phyloP scores from a whole-genome alignment of 1,284 basidiomycete genomes.

The Cystobasidium pallidum region DNA sequence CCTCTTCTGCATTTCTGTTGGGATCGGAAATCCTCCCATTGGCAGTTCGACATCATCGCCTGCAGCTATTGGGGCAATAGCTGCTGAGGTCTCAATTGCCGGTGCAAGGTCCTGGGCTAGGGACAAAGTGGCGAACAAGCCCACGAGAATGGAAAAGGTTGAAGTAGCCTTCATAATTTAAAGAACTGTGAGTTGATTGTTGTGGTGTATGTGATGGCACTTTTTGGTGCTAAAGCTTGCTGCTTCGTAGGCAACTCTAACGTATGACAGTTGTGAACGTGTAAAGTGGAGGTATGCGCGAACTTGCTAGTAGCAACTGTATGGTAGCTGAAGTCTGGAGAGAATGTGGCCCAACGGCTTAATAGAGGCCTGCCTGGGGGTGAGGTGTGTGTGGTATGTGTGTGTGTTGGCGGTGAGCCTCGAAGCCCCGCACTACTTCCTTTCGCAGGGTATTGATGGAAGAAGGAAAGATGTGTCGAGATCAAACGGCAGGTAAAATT shows the following conservation, averaged over 20 bases:
- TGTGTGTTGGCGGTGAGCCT: no score
- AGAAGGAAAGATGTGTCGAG: neutral
- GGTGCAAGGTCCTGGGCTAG: neutral
- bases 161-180: conserved; percentile 2
- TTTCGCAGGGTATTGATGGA: neutral
- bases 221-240: no score
- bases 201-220: conserved; percentile 4
- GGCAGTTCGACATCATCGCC: conserved; percentile 1
- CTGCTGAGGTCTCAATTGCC: neutral
- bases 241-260: no score
- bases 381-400: no score
- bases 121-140: neutral
- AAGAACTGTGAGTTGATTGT: neutral
- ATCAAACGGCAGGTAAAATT: neutral
- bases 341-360: neutral
- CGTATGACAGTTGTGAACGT: neutral
- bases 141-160: conserved; percentile 5
- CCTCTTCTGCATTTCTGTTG: conserved; percentile 7
- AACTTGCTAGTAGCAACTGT: neutral
- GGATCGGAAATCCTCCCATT: neutral
- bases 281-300: neutral
- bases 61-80: neutral
- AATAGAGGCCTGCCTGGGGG: neutral
- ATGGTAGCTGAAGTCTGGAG: neutral
- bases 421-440: no score